Base-by-base conservation (phyloP, 768 basidiomycete genomes). In the Pleurotus giganteus region DNA sequence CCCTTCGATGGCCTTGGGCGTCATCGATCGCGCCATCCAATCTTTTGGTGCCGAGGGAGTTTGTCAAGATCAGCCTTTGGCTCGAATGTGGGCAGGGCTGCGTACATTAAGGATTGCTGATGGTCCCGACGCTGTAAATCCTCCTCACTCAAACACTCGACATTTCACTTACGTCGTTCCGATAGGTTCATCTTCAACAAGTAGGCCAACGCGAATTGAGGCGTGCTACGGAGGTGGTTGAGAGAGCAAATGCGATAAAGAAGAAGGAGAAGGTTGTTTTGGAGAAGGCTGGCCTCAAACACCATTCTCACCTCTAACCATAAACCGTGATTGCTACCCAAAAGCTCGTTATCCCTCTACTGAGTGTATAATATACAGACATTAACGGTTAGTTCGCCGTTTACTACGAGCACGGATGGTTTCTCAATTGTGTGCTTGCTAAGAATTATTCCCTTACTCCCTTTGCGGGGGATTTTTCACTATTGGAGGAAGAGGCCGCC, bases 21-120 rank as follows among this genome's bases (percentile, higher is more conserved):
- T 99, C 43, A 79, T 98, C 34, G 97, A 99, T 72, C 87, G 94
- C n/a, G 89, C 94, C 2, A 98, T 98, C 47, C 97, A 99, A 74
- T 77, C 90, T 0, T 94, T 89, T 63, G 97, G 97, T 50, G 97
- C 94, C n/a, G 96, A 98, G 70, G 97, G 97, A 29, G 74, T 99
- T 42, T 90, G 82, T 21, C 93, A 97, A 71, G 96, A 98, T 63
- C 86, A 87, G 31, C 82, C 84, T 19, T 81, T 99, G 29, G 94
- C 96, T 0, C 64, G 69, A 47, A 78, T 80, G 56, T 98, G 85
- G 78, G 89, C 92, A 24, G 80, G 81, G 7, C 67, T 98, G 60
- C 81, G 97, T 52, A 97, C 95, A 0, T 79, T 99, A 21, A 84
- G 96, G 27, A 79, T 92, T 62, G 91, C 91, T 54, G 91, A 93